Evolutionary conservation across 2,329 filamentous ascomycete genomes (phyloP).

Genomic region (Fusarium brevicatenulatum): DNA sequence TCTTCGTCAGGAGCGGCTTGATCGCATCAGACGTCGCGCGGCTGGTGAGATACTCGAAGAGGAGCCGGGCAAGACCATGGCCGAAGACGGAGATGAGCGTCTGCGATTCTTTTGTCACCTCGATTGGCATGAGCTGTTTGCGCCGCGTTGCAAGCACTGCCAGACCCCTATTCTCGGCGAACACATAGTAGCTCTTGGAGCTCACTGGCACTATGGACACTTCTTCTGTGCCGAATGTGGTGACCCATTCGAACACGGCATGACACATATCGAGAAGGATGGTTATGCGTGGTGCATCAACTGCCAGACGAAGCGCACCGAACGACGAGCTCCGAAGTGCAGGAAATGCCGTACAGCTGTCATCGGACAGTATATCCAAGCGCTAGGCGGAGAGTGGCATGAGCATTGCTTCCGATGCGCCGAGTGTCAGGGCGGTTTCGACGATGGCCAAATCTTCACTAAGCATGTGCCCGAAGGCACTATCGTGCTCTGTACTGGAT

Average conservation of each 20-base stretch:
- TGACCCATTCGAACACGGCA: constrained; percentile 83
- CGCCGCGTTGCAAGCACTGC: constrained; percentile 93
- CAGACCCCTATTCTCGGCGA: constrained; percentile 96
- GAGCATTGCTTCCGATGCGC: constrained; percentile 88
- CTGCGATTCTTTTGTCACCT: constrained; percentile 95
- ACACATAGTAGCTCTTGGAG: constrained; percentile 90
- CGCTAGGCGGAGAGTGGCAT: constrained; percentile 93
- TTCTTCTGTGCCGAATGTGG: constrained; percentile 99
- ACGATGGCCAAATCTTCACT: constrained; percentile 73
- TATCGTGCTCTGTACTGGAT: constrained; percentile 69
- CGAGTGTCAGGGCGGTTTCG: constrained; percentile 67
- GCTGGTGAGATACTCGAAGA: constrained; percentile 69
- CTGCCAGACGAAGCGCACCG: constrained; percentile 92
- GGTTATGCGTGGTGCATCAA: constrained; percentile 96
- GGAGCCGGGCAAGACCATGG: constrained; percentile 69
- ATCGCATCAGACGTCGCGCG: constrained; percentile 73
- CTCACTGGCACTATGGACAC: constrained; percentile 97
- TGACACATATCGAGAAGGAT: constrained; percentile 88
- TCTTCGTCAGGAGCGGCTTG: constrained; percentile 75
- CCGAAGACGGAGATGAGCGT: constrained; percentile 77
- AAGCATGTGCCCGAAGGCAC: constrained; percentile 61
- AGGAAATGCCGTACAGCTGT: constrained; percentile 85
- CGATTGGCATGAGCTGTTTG: constrained; percentile 97
- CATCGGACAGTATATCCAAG: constrained; percentile 88
- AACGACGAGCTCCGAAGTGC: constrained; percentile 89